Evolutionary conservation across 306 rosid genomes (phyloP).

Genomic region (Fragaria iinumae): DNA sequence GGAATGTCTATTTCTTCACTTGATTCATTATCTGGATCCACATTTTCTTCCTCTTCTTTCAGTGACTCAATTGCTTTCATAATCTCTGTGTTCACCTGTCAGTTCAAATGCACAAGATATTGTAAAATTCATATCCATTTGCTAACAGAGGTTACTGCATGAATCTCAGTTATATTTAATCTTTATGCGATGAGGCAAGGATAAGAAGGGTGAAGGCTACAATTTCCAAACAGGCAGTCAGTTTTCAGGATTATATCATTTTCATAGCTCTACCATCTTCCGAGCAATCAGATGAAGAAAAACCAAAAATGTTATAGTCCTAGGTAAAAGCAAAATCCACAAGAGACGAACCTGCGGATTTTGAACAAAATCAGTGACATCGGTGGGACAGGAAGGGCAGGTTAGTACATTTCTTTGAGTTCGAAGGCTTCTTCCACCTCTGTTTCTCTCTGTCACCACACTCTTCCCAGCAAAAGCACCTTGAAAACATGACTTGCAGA

Average conservation of each 20-base stretch:
- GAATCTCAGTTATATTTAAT: not conserved
- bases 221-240: not conserved
- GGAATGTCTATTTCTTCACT: constrained; percentile 19
- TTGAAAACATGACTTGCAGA: constrained; percentile 66
- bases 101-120: constrained; percentile 18
- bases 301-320: not conserved
- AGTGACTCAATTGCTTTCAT: constrained; percentile 58
- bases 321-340: not conserved
- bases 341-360: constrained; percentile 57
- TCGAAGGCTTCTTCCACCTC: constrained; percentile 53
- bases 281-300: not conserved
- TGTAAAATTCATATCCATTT: not conserved
- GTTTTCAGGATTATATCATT: not conserved
- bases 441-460: constrained; percentile 46
- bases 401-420: constrained; percentile 57
- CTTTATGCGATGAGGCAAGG: not conserved
- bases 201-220: not conserved
- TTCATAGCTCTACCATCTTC: not conserved
- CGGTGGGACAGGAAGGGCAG: constrained; percentile 63
- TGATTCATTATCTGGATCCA: constrained; percentile 29
- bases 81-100: constrained; percentile 72
- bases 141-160: not conserved
- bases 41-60: constrained; percentile 41
- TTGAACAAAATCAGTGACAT: constrained; percentile 74
- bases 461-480: constrained; percentile 51